phyloP scores from a whole-genome alignment of 208 protist genomes.

The Trypanosoma melophagium region DNA sequence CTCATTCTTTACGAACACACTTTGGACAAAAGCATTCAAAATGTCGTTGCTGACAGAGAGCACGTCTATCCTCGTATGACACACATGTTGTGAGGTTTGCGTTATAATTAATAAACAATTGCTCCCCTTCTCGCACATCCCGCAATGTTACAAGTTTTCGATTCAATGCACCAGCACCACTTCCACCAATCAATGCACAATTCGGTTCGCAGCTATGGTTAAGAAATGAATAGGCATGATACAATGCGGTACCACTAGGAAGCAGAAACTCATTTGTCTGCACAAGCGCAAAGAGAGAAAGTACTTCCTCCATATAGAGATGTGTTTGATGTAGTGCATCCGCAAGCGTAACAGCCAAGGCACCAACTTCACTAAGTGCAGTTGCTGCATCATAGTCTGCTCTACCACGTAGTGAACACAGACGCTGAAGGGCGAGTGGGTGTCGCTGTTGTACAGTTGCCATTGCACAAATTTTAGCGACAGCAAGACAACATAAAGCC shows the following conservation, averaged over 20 bases:
- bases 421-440: constrained; percentile 57
- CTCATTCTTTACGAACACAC: constrained; percentile 66
- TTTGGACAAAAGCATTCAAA: constrained; percentile 85
- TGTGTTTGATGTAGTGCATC: constrained; percentile 64
- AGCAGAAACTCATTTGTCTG: constrained; percentile 87
- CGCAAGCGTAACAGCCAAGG: constrained; percentile 62
- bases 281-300: constrained; percentile 81
- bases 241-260: constrained; percentile 59
- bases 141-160: constrained; percentile 50
- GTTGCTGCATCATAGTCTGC: constrained; percentile 79
- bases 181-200: constrained; percentile 51
- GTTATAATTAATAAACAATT: constrained; percentile 90
- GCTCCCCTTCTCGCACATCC: constrained; percentile 78
- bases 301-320: constrained; percentile 85
- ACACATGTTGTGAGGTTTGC: constrained; percentile 57
- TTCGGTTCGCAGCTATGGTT: constrained; percentile 91
- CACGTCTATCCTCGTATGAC: constrained; percentile 69
- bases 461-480: constrained; percentile 80
- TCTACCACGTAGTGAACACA: constrained; percentile 53
- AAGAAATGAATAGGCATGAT: constrained; percentile 65
- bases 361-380: constrained; percentile 73
- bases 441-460: constrained; percentile 73
- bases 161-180: constrained; percentile 25
- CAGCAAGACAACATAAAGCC: constrained; percentile 67
- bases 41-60: constrained; percentile 79